Conservation (phyloP, 2,329 filamentous ascomycete genomes). For the Tolypocladium ovalisporum region DNA sequence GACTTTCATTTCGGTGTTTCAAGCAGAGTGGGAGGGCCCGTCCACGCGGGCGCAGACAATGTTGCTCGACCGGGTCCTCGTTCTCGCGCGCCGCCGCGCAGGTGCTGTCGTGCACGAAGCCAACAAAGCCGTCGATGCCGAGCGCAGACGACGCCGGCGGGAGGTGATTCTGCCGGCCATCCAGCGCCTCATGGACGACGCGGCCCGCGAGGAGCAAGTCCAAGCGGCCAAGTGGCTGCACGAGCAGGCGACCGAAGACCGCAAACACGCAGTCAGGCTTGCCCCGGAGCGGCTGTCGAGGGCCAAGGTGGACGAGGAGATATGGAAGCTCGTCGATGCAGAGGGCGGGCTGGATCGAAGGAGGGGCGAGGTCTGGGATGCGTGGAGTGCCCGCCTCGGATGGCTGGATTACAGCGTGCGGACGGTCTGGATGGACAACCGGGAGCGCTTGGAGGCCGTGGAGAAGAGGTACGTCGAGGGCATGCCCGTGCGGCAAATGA, state of each 20-base stretch:
- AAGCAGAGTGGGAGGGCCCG: background rate
- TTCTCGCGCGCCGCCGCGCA: background rate
- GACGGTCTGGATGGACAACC: slow-evolving; percentile 6
- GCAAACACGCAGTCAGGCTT: background rate
- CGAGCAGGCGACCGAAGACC: background rate
- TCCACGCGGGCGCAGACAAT: background rate
- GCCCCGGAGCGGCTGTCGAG: background rate
- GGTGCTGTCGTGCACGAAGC: background rate
- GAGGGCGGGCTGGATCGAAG: background rate
- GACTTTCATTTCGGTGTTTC: background rate
- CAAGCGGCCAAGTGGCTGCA: background rate
- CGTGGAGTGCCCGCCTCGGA: background rate
- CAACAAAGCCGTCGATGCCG: background rate
- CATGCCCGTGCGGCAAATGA: slow-evolving; percentile 10
- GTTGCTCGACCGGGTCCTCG: background rate
- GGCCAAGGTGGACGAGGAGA: background rate
- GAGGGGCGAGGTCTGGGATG: background rate
- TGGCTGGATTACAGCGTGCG: background rate
- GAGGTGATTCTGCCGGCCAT: background rate
- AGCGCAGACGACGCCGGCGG: background rate
- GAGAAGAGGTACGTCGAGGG: slow-evolving; percentile 17
- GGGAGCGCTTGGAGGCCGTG: background rate
- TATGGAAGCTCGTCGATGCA: background rate
- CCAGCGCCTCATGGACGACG: background rate
- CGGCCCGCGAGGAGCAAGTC: background rate